These are phyloP conservation scores for Candida sojae DNA, from an alignment of 1,139 yeast genomes.

Conservation along the genomic window DNA sequence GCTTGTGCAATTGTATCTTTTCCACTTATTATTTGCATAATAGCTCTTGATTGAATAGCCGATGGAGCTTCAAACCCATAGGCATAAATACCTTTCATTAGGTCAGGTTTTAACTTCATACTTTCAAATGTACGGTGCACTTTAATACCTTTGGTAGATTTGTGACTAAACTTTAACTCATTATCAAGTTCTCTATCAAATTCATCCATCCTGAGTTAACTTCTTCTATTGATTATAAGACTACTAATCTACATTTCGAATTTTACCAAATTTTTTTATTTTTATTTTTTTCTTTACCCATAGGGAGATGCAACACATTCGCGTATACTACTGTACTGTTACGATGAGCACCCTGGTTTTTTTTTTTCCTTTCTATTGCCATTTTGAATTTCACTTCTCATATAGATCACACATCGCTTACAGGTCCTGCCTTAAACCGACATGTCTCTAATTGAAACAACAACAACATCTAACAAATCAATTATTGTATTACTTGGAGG, in stretches of 20 bases:
- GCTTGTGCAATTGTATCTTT: constrained; percentile 96
- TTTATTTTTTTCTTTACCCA: too few relatives aligned
- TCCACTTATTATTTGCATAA: constrained; percentile 87
- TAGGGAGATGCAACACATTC: too few relatives aligned
- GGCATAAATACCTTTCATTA: constrained; percentile 75
- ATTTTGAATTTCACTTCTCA: not conserved
- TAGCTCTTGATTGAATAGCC: constrained; percentile 93
- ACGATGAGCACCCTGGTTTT: not conserved
- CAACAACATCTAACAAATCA: constrained; percentile 15
- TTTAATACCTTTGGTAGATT: constrained; percentile 60
- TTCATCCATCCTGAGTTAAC: constrained; percentile 23
- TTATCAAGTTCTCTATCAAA: constrained; percentile 61
- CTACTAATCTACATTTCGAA: too few relatives aligned
- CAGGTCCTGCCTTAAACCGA: not conserved
- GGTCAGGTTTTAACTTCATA: constrained; percentile 71
- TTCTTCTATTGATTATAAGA: not conserved
- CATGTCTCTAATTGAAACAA: constrained; percentile 2
- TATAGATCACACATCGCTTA: not conserved
- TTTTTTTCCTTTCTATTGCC: not conserved
- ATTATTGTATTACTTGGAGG: constrained; percentile 66
- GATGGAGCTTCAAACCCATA: constrained; percentile 96
- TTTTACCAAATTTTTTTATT: not conserved
- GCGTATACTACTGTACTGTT: too few relatives aligned
- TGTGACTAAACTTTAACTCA: constrained; percentile 54
- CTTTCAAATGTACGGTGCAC: constrained; percentile 72